Conservation (phyloP, 1,284 basidiomycete genomes). For the Cryptococcus floricola region DNA sequence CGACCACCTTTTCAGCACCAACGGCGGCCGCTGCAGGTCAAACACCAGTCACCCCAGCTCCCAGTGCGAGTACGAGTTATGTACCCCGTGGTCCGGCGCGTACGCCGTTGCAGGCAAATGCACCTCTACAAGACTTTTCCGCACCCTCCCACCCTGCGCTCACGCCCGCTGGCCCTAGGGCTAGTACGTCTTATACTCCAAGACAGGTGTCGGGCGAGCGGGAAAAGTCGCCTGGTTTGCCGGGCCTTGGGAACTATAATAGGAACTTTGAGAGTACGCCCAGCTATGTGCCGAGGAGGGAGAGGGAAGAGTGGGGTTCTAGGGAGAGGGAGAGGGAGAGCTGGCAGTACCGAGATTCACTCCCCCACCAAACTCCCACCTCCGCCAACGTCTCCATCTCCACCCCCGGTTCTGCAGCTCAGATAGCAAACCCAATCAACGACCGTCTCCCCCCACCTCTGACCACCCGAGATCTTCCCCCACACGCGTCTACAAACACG, state of each 20-base stretch:
- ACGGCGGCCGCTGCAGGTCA: too few relatives aligned
- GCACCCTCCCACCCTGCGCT: too few relatives aligned
- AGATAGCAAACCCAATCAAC: background rate
- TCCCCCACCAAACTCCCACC: background rate
- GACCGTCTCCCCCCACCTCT: slow-evolving; percentile 10
- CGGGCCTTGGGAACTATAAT: too few relatives aligned
- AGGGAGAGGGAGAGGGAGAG: background rate
- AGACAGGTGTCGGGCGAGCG: background rate
- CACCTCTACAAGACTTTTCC: too few relatives aligned
- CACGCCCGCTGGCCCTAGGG: too few relatives aligned
- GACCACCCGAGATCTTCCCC: slow-evolving; percentile 10
- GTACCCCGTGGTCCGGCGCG: background rate
- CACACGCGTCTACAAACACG: slow-evolving; percentile 7
- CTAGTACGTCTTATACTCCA: background rate
- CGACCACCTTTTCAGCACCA: too few relatives aligned
- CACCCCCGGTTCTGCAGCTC: too few relatives aligned
- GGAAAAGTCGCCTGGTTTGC: background rate
- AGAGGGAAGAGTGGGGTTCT: background rate
- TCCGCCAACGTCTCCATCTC: background rate
- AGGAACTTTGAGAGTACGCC: too few relatives aligned
- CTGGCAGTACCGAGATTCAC: background rate
- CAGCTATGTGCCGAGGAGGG: background rate
- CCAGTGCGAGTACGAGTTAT: background rate
- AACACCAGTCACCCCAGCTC: too few relatives aligned
- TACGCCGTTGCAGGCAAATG: too few relatives aligned